Evolutionary conservation across 1,284 basidiomycete genomes (phyloP), one percentile per base, ranked within the genome.

Genomic region (Fomitopsis palustris): DNA sequence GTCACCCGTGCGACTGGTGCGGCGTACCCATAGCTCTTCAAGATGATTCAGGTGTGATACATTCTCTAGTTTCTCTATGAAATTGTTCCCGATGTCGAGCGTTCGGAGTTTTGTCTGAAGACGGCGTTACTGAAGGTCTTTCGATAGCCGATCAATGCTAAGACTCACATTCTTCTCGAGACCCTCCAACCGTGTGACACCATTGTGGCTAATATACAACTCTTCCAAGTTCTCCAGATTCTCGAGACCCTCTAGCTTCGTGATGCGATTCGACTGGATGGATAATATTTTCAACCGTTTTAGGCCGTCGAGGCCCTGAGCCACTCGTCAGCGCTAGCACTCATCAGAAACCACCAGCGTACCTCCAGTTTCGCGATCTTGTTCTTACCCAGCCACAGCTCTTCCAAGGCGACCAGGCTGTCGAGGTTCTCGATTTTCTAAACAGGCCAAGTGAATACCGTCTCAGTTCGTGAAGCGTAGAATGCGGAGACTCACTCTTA

Each of bases 361-460:
- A 91, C 93, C 79, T 96, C 90, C 1, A 99, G 80, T 71, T 85
- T 87, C 4, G 88, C 77, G 62, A 99, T 94, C 77, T 98, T 98
- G 75, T 99, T 99, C 80, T 99, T 99, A 10, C 96, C 96, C 4
- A 98, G 76, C 95, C 96, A 99, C 1, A 99, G 78, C 67, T 98
- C 95, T 64, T 95, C 92, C 9, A 99, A 77, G 61, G 91, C 91
- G 0, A 85, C 82, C 45, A 97, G 78, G 7, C 84, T 81, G n/a
- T 92, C 92, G 12, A 97, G 74, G 56, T 92, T 90, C 71, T 98
- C 95, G 62, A 99, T 96, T 74, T 81, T 84, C 93, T 96, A 62
- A 25, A 31, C 7, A 38, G 54, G 31, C 31, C 14, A 25, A n/a
- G 25, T 25, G 23, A 23, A 2, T 2, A 2, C 29, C 33, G 9